phyloP scores from a whole-genome alignment of 345 rosid species.

The Hevea brasiliensis region DNA sequence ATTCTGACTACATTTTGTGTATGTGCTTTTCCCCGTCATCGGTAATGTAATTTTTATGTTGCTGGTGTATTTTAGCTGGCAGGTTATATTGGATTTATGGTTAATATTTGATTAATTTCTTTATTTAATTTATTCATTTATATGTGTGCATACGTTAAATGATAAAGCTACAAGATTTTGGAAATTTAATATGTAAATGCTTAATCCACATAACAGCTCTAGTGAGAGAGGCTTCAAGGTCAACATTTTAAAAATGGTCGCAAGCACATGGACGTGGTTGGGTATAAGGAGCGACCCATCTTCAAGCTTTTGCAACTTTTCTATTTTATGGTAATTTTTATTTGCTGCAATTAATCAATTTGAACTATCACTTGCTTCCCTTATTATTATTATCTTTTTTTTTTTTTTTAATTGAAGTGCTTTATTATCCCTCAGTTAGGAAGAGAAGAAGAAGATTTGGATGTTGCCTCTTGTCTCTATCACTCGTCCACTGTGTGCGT shows the following conservation, averaged over 20 bases:
- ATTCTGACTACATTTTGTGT: not conserved
- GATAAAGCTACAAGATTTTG: not conserved
- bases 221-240: not conserved
- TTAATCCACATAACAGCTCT: not conserved
- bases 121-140: too few relatives aligned
- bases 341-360: not conserved
- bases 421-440: not conserved
- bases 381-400: not conserved
- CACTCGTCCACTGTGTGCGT: not conserved
- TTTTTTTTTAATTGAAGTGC: not conserved
- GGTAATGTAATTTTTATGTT: too few relatives aligned
- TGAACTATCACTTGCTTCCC: not conserved
- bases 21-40: not conserved
- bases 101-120: too few relatives aligned
- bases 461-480: not conserved
- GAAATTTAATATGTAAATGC: not conserved
- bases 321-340: not conserved
- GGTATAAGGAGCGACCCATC: conserved; percentile 6
- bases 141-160: too few relatives aligned
- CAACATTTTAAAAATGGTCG: not conserved
- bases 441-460: not conserved
- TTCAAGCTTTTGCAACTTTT: not conserved
- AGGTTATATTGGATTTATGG: too few relatives aligned
- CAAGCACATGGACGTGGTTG: not conserved
- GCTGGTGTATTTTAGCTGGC: too few relatives aligned